Percentiles rank a stretch among this genome's conserved stretches.
Evolutionary conservation across 2,329 filamentous ascomycete species (phyloP).

Genomic region (Clarireedia hainanense): DNA sequence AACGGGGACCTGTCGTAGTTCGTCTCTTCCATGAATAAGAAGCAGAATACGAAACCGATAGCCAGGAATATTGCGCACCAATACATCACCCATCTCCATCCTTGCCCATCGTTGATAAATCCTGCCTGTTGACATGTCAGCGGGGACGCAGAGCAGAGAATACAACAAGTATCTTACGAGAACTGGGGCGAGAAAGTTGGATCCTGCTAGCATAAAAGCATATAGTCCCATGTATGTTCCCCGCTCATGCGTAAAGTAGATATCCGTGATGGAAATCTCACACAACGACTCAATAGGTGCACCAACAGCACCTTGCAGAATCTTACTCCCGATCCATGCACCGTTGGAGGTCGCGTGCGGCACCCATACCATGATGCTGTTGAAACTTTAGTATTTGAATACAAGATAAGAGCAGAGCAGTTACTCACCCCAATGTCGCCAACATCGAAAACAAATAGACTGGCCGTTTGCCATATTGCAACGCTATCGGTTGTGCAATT

Average conservation of each 20-base stretch:
- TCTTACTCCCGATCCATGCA: slow-evolving; percentile 30
- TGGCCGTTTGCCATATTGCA: slow-evolving; percentile 38
- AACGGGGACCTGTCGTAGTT: slow-evolving; percentile 29
- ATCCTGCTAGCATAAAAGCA: slow-evolving; percentile 35
- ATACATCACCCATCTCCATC: slow-evolving; percentile 44
- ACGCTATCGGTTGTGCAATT: slow-evolving; percentile 44
- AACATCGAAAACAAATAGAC: slow-evolving; percentile 24
- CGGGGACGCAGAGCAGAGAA: too few relatives aligned
- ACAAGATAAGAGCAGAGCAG: neutral
- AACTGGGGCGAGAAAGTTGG: slow-evolving; percentile 40
- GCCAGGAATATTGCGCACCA: slow-evolving; percentile 47
- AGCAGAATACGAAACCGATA: slow-evolving; percentile 41
- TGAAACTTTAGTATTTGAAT: neutral
- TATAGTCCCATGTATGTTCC: slow-evolving; percentile 37
- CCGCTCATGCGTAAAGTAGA: slow-evolving; percentile 38
- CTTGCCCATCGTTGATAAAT: slow-evolving; percentile 40
- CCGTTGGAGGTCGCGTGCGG: slow-evolving; percentile 29
- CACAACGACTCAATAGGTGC: slow-evolving; percentile 26
- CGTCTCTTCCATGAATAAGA: slow-evolving; percentile 54
- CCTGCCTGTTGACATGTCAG: slow-evolving; percentile 29
- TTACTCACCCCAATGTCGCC: slow-evolving; percentile 24
- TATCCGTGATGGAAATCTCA: slow-evolving; percentile 29
- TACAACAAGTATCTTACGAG: slow-evolving; percentile 22
- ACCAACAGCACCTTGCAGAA: slow-evolving; percentile 23
- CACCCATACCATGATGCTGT: slow-evolving; percentile 32